Conservation (phyloP, 768 basidiomycete species). For the Suillus tomentosus region DNA sequence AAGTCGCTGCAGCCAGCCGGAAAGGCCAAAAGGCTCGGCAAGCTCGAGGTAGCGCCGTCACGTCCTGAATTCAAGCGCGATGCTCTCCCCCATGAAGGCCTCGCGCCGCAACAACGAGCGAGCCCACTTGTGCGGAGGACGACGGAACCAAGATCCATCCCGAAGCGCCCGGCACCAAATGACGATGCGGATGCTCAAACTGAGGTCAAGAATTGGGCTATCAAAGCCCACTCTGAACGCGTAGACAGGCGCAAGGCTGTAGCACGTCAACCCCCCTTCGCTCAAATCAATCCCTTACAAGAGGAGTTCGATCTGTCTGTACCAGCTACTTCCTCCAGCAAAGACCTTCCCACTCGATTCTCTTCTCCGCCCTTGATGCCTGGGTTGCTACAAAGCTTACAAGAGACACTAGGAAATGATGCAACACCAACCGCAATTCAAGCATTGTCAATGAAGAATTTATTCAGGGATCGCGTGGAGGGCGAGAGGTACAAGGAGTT, state of each 20-base stretch:
- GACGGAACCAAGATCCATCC: background rate
- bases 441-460: conserved; percentile 65
- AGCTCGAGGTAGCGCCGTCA: conserved; percentile 26
- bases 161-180: background rate
- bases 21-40: conserved; percentile 28
- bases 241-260: conserved; percentile 11
- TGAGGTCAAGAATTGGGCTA: conserved; percentile 15
- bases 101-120: conserved; percentile 10
- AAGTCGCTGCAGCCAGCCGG: conserved; percentile 30
- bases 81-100: conserved; percentile 21
- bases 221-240: conserved; percentile 18
- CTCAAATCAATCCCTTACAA: conserved; percentile 29
- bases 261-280: conserved; percentile 8
- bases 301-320: conserved; percentile 41
- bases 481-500: conserved; percentile 40
- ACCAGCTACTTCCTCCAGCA: conserved; percentile 18
- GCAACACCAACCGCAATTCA: conserved; percentile 80
- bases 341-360: conserved; percentile 46
- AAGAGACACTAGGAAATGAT: conserved; percentile 55
- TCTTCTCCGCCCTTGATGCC: conserved; percentile 69
- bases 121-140: background rate
- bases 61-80: conserved; percentile 23
- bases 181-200: background rate
- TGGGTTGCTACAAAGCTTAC: conserved; percentile 59
- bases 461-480: conserved; percentile 40